Conservation (phyloP, 2,329 filamentous ascomycete species). For the Fusarium sp. region DNA sequence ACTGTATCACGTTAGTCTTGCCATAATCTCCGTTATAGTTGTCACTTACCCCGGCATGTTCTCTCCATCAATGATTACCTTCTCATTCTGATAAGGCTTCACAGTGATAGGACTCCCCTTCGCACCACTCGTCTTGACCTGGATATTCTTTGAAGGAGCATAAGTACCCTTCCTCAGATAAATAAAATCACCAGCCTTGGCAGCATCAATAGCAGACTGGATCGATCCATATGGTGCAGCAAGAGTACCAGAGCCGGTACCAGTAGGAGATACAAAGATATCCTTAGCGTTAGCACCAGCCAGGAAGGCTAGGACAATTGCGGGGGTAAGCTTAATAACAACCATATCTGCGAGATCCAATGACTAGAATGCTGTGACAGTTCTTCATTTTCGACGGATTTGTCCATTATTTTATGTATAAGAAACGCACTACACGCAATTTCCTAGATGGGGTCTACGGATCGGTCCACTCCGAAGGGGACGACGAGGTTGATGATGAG, state of each 20-base stretch:
- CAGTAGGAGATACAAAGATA: slow-evolving; percentile 60
- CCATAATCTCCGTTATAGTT: rapidly evolving
- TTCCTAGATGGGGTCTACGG: slow-evolving; percentile 11
- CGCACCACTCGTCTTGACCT: slow-evolving; percentile 59
- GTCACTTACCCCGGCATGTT: slow-evolving; percentile 35
- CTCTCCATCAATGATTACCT: slow-evolving; percentile 61
- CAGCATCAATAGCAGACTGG: slow-evolving; percentile 58
- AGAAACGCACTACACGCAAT: background rate
- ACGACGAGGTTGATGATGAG: background rate
- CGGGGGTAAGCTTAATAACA: slow-evolving; percentile 25
- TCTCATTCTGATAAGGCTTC: slow-evolving; percentile 56
- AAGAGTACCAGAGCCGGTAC: slow-evolving; percentile 54
- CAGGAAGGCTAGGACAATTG: slow-evolving; percentile 23
- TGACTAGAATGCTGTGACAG: background rate
- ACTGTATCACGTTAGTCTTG: slow-evolving; percentile 43
- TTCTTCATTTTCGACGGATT: background rate
- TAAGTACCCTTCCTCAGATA: slow-evolving; percentile 61
- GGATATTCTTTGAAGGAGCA: slow-evolving; percentile 59
- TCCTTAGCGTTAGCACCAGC: slow-evolving; percentile 46
- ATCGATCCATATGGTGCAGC: slow-evolving; percentile 58
- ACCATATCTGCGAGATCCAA: slow-evolving; percentile 13
- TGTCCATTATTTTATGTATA: background rate
- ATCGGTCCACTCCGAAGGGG: slow-evolving; percentile 17
- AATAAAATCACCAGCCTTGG: slow-evolving; percentile 59
- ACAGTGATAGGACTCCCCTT: slow-evolving; percentile 55